Evolutionary conservation across 2,329 filamentous ascomycete genomes (phyloP), one percentile per base, ranked within the genome.

Genomic region (Trichoderma polysporum): DNA sequence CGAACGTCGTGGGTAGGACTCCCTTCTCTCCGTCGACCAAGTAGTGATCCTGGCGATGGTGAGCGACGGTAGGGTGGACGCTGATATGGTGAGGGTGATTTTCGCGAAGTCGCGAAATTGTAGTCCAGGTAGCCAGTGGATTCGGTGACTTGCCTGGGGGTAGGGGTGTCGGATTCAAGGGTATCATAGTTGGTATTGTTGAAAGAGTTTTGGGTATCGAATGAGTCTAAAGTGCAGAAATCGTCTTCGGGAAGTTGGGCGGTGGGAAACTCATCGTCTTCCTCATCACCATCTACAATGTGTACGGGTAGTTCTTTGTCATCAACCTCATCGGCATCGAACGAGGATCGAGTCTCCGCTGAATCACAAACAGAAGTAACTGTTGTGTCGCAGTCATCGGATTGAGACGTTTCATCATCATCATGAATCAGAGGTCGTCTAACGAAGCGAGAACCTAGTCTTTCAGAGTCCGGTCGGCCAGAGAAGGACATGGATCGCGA

Each of bases 401-500:
- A 80, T 69, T 82, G 81, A 15, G 82, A 84, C 41, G 77, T 76
- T 65, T 82, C 81, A 66, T 81, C 79, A 41, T 81, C 80, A 66
- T 79, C 77, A 45, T 79, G 73, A 54, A 77, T 70, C 22, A 74
- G 67, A 19, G 74, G 69, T 54, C 71, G 66, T 71, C 77, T 73
- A 27, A 70, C 66, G 47, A 77, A 71, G 45, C 74, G 76, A 25
- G 78, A 68, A 31, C 73, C 69, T 65, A 82, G 78, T 22, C 71
- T 74, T 29, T 80, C 82, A 2, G 80, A 78, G 69, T 85, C 84
- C 0, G 80, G 83, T n/a, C n/a, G n/a, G 59, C 82, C 83, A 1
- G 84, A 86, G 70, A 85, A 85, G 2, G 85, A 86, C 63, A 84
- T 76, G 15, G 81, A 82, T 63, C 84, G 81, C 9, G 82, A 79